Evolutionary conservation across 768 basidiomycete genomes (phyloP).

Genomic region (Fomitopsis serialis): DNA sequence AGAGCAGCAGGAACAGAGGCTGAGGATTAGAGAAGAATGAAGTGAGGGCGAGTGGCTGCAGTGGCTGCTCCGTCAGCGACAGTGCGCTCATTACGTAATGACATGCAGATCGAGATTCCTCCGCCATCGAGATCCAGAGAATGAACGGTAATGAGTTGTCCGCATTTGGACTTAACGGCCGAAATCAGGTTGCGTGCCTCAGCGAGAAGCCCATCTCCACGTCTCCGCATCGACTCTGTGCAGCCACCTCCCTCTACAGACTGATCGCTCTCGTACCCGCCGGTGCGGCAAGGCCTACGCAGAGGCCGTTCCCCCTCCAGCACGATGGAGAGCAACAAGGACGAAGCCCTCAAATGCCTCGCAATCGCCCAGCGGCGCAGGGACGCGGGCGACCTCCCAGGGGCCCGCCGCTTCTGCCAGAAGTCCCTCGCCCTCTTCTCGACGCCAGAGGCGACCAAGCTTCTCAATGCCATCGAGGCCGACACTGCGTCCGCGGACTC

Average conservation of each 20-base stretch:
- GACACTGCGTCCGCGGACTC: slow-evolving; percentile 35
- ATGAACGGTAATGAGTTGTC: too few species aligned
- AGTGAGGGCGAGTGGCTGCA: too few species aligned
- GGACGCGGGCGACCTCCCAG: slow-evolving; percentile 62
- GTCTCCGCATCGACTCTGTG: neutral
- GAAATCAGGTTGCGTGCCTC: neutral
- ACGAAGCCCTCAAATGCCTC: slow-evolving; percentile 83
- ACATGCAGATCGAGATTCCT: too few species aligned
- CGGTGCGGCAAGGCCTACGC: too few species aligned
- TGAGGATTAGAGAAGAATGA: too few species aligned
- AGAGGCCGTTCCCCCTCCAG: too few species aligned
- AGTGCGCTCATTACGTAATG: too few species aligned
- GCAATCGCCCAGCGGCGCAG: slow-evolving; percentile 73
- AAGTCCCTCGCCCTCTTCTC: slow-evolving; percentile 83
- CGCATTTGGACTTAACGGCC: neutral
- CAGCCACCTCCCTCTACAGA: neutral
- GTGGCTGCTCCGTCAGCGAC: too few species aligned
- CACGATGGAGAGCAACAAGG: slow-evolving; percentile 81
- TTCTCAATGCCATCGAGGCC: slow-evolving; percentile 63
- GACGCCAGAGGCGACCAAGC: slow-evolving; percentile 65
- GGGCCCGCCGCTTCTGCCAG: slow-evolving; percentile 84
- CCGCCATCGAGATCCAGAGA: too few species aligned
- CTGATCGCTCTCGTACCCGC: neutral
- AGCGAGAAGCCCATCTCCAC: neutral
- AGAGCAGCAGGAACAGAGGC: too few species aligned